phyloP scores from a whole-genome alignment of 139 green algal species.

The Chlamydomonas incerta region DNA sequence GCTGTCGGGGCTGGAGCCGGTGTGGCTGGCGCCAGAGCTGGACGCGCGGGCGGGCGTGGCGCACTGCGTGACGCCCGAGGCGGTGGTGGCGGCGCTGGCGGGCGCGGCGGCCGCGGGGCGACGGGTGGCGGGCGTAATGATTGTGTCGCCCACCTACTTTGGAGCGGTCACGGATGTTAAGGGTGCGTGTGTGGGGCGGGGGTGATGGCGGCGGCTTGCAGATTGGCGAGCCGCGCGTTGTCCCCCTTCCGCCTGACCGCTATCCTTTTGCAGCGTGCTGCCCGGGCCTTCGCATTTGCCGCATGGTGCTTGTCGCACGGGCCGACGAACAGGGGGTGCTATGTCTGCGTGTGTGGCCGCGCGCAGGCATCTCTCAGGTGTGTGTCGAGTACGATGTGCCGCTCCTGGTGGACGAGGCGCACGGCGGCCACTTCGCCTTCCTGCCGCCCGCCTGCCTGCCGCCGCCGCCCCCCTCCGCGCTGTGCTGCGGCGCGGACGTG shows the following conservation, averaged over 20 bases:
- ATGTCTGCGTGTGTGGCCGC: too few relatives aligned
- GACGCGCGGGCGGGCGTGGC: constrained; percentile 68
- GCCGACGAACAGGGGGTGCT: too few relatives aligned
- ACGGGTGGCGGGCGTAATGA: constrained; percentile 69
- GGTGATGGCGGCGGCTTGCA: too few relatives aligned
- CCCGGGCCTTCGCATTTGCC: too few relatives aligned
- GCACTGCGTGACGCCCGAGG: constrained; percentile 62
- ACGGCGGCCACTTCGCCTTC: constrained; percentile 88
- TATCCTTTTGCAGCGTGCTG: too few relatives aligned
- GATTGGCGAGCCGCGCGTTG: too few relatives aligned
- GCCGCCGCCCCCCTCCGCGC: constrained; percentile 47
- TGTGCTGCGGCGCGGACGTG: constrained; percentile 85
- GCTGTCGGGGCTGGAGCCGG: constrained; percentile 70
- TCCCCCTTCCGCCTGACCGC: too few relatives aligned
- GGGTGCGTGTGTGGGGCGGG: too few relatives aligned
- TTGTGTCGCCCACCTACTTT: constrained; percentile 94
- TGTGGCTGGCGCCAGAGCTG: constrained; percentile 63
- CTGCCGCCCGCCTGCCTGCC: constrained; percentile 21
- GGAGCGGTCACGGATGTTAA: constrained; percentile 72
- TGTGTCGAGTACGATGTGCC: constrained; percentile 73
- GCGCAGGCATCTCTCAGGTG: constrained; percentile 51
- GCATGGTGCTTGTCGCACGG: too few relatives aligned
- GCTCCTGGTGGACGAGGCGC: constrained; percentile 94
- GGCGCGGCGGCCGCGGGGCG: constrained; percentile 27
- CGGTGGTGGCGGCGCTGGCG: constrained; percentile 61